phyloP scores from a whole-genome alignment of 2,329 filamentous ascomycete species.

The Hypomyces perniciosus region DNA sequence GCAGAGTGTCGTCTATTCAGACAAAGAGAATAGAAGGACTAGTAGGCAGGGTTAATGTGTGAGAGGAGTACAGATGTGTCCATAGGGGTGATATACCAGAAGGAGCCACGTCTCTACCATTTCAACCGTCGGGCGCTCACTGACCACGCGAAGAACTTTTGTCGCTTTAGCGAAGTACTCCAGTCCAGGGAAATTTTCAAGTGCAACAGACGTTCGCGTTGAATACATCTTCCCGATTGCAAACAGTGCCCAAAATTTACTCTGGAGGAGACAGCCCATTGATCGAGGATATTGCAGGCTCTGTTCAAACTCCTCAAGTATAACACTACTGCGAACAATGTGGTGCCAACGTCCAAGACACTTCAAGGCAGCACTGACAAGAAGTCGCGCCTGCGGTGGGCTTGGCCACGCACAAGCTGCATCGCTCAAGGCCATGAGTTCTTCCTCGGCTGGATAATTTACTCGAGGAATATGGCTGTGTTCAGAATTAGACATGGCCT shows the following conservation, averaged over 20 bases:
- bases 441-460: slow-evolving; percentile 29
- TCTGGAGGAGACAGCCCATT: slow-evolving; percentile 28
- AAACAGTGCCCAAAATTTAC: slow-evolving; percentile 39
- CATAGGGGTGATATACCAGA: slow-evolving; percentile 28
- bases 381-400: slow-evolving; percentile 23
- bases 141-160: slow-evolving; percentile 31
- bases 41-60: background rate
- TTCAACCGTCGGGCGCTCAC: slow-evolving; percentile 38
- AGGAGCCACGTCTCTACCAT: slow-evolving; percentile 38
- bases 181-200: slow-evolving; percentile 36
- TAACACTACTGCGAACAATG: slow-evolving; percentile 33
- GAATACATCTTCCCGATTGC: slow-evolving; percentile 43
- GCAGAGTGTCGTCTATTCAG: slow-evolving; percentile 41
- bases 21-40: slow-evolving; percentile 39
- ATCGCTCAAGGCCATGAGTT: slow-evolving; percentile 22
- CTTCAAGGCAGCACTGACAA: slow-evolving; percentile 33
- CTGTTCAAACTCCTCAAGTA: slow-evolving; percentile 32
- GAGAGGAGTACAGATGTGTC: background rate
- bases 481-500: slow-evolving; percentile 26
- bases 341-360: slow-evolving; percentile 37
- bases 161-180: slow-evolving; percentile 37
- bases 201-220: slow-evolving; percentile 28
- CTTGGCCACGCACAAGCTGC: slow-evolving; percentile 33
- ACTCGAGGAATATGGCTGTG: slow-evolving; percentile 29
- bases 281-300: slow-evolving; percentile 29